Percentiles rank a stretch among this genome's conserved stretches.
phyloP scores from a whole-genome alignment of 306 rosid genomes.

The Trifolium subterraneum region DNA sequence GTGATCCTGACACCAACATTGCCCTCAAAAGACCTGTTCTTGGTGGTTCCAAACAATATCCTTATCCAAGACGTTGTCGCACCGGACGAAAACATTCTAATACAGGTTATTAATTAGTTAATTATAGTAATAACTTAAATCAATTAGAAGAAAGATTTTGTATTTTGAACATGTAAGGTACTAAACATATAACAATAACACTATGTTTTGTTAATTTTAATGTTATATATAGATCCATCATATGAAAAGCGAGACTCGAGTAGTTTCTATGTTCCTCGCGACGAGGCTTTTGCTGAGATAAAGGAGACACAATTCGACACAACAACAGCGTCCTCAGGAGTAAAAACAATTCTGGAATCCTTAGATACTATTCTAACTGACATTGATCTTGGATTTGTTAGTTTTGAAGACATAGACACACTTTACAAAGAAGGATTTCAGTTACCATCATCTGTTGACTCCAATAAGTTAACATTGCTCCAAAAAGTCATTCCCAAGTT shows the following conservation, averaged over 20 bases:
- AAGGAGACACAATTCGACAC: slow-evolving; percentile 52
- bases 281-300: slow-evolving; percentile 55
- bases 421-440: slow-evolving; percentile 55
- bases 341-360: slow-evolving; percentile 46
- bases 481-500: slow-evolving; percentile 46
- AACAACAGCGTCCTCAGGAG: slow-evolving; percentile 44
- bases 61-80: slow-evolving; percentile 72
- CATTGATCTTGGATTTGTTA: slow-evolving; percentile 43
- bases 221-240: slow-evolving; percentile 46
- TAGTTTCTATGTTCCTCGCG: slow-evolving; percentile 61
- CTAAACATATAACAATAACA: neutral
- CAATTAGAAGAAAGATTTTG: neutral
- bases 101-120: slow-evolving; percentile 44
- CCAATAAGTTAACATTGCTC: slow-evolving; percentile 12
- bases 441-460: slow-evolving; percentile 33
- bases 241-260: slow-evolving; percentile 44
- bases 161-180: neutral
- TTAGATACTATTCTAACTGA: slow-evolving; percentile 43
- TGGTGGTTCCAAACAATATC: slow-evolving; percentile 54
- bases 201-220: neutral
- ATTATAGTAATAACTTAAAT: neutral
- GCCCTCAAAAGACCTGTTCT: slow-evolving; percentile 61
- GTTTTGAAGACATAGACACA: slow-evolving; percentile 53
- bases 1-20: slow-evolving; percentile 55
- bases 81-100: slow-evolving; percentile 41